Evolutionary conservation across 371 early-diverging fungal genomes (phyloP), one percentile per base, ranked within the genome.

Genomic region (Quaeritorhiza haematococci): DNA sequence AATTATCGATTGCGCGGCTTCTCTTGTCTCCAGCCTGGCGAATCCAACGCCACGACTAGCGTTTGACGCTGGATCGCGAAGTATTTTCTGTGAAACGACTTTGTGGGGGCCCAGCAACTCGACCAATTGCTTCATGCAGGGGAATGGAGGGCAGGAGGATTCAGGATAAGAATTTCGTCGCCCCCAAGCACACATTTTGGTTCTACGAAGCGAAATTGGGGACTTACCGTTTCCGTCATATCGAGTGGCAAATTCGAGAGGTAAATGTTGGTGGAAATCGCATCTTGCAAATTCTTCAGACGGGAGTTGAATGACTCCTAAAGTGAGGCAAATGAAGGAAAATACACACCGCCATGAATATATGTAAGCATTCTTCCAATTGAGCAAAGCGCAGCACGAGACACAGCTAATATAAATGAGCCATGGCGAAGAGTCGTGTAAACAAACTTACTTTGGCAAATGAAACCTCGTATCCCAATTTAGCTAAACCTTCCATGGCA

Each of bases 21-120:
- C 80, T 27, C 89, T 84, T 58, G 83, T 84, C 17, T 76, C 67
- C 83, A 92, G 75, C 52, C 91, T 82, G 60, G 87, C 89, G 73
- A 92, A 92, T 1, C 91, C 92, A 3, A 89, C 91, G 45, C 92
- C 89, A 34, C 86, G 78, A 64, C 83, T 76, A 46, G 72, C 49
- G 23, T 82, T 67, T 42, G 78, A 74, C 53, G 74, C 69, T 38
- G 72, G 72, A 65, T 87, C 85, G 28, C 87, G 73, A 13, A 92
- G 76, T 53, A 92, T 87, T 42, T 88, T 75, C 27, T 82, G 82
- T 4, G 89, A 89, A 3, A 87, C 56, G 15, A 88, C 85, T 4
- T 70, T 70, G 65, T 78, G 76, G 10, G 88, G 88, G 2, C 69
- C 62, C 51, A 90, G 82, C 56, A 91, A 49, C 6, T 79, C 79